phyloP scores from a whole-genome alignment of 495 filamentous ascomycete species.

The Penicillium alfredii region DNA sequence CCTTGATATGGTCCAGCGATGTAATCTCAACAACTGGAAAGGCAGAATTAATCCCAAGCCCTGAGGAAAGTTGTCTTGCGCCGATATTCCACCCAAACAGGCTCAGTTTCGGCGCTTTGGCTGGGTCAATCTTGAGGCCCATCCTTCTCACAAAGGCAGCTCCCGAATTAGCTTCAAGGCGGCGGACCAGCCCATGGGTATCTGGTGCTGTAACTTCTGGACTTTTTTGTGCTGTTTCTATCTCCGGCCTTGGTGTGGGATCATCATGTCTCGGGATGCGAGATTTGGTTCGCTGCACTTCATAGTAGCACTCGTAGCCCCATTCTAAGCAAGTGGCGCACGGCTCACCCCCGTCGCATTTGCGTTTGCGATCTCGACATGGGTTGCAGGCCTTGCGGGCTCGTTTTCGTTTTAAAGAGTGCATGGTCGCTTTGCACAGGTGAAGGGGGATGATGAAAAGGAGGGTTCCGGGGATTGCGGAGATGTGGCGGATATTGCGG shows the following conservation, averaged over 20 bases:
- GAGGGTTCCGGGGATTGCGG: constrained; percentile 12
- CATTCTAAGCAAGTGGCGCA: constrained; percentile 43
- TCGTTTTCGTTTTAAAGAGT: constrained; percentile 28
- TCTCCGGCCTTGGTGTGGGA: neutral
- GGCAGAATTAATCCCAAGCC: neutral
- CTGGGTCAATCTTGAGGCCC: constrained; percentile 42
- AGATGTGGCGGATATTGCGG: too few relatives aligned
- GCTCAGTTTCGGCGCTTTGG: constrained; percentile 43
- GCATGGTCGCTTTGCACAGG: constrained; percentile 1
- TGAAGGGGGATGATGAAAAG: neutral
- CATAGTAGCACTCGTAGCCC: constrained; percentile 43
- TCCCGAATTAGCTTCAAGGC: constrained; percentile 44
- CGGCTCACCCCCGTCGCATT: constrained; percentile 41
- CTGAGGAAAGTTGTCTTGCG: constrained; percentile 24
- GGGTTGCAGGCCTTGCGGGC: constrained; percentile 40
- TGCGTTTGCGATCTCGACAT: constrained; percentile 45
- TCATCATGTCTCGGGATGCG: constrained; percentile 1
- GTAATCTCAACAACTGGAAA: constrained; percentile 31
- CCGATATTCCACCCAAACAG: constrained; percentile 51
- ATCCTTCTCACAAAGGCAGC: constrained; percentile 46
- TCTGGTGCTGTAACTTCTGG: constrained; percentile 14
- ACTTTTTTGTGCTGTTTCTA: constrained; percentile 1
- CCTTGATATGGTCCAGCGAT: constrained; percentile 28
- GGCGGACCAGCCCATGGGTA: constrained; percentile 21
- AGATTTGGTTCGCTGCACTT: constrained; percentile 5